A percentile compares a stretch with the other conserved stretches of the same genome.
Conservation (phyloP, 202 grass and related monocot species). For the Saccharum hybrid region DNA sequence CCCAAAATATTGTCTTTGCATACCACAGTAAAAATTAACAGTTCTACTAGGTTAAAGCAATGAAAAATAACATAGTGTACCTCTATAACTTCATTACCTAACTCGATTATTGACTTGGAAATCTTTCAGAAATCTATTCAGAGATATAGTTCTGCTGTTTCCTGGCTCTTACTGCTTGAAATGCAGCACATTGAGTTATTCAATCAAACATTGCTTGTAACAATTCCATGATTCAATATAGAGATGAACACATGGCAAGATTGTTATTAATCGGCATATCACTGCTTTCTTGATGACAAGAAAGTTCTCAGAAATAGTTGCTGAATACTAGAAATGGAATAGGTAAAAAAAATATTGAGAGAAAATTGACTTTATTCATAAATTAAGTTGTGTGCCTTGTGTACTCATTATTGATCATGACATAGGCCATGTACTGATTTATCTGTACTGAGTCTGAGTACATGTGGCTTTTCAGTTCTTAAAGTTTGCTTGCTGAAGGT, state of each 20-base stretch:
- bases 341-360: neutral
- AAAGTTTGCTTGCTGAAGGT: neutral
- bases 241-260: neutral
- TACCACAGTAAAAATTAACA: neutral
- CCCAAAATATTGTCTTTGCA: neutral
- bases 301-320: neutral
- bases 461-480: neutral
- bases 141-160: neutral
- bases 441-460: neutral
- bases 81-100: neutral
- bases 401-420: neutral
- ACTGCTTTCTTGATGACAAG: constrained; percentile 22
- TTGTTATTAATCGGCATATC: neutral
- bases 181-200: neutral
- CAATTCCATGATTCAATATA: neutral
- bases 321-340: neutral
- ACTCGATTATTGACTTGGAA: neutral
- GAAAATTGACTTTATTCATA: neutral
- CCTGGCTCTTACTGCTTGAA: neutral
- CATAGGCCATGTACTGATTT: neutral
- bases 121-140: neutral
- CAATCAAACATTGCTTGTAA: neutral
- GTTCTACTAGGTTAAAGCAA: neutral
- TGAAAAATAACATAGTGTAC: neutral
- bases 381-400: neutral